phyloP scores from a whole-genome alignment of 768 basidiomycete genomes.

The Mrakia gelida region DNA sequence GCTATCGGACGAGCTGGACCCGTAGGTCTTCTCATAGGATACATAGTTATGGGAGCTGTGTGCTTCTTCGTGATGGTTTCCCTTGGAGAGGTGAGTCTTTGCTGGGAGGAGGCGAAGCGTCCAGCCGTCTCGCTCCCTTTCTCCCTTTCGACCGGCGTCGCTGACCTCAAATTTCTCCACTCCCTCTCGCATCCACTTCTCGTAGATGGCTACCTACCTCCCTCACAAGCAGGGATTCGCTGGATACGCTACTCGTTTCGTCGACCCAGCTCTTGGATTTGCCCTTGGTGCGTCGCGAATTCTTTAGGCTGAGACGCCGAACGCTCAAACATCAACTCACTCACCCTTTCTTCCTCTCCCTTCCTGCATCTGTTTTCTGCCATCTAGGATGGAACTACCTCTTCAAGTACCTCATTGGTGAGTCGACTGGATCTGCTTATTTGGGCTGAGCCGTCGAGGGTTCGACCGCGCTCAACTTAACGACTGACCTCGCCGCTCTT shows the following conservation, averaged over 20 bases:
- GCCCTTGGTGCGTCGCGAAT: conserved; percentile 47
- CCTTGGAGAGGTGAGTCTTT: conserved; percentile 22
- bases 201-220: conserved; percentile 53
- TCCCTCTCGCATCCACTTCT: background rate
- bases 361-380: background rate
- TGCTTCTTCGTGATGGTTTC: conserved; percentile 33
- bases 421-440: background rate
- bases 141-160: background rate
- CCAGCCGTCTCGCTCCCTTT: background rate
- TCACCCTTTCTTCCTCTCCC: background rate
- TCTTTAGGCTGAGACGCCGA: no score
- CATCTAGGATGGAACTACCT: conserved; percentile 56
- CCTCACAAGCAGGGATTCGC: conserved; percentile 43
- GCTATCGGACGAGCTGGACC: conserved; percentile 59
- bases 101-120: no score
- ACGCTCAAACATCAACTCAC: background rate
- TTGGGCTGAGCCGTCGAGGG: background rate
- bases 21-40: conserved; percentile 53
- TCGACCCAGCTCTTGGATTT: conserved; percentile 64
- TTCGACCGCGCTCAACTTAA: no score
- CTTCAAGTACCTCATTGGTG: conserved; percentile 37
- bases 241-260: conserved; percentile 59
- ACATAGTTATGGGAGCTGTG: conserved; percentile 52
- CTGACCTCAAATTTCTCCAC: background rate
- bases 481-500: background rate